Percentiles rank a stretch among this genome's conserved stretches.
Evolutionary conservation across 352 stramenopile genomes (phyloP).

Genomic region (Achlya hypogyna): DNA sequence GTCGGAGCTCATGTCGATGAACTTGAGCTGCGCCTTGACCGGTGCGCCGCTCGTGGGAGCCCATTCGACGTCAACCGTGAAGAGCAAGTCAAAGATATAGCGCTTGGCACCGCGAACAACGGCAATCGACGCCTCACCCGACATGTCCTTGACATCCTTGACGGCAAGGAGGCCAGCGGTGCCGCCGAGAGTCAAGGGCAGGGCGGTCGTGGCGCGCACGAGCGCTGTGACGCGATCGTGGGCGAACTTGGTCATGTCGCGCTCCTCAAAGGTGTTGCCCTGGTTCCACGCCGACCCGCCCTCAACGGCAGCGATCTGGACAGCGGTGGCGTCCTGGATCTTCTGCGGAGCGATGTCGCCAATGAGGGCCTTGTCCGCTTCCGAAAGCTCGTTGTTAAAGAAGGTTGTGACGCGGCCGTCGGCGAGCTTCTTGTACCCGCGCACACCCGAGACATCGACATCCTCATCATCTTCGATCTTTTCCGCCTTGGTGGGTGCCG

Average conservation of each 20-base stretch:
- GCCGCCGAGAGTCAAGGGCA: slow-evolving; percentile 22
- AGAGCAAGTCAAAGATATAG: slow-evolving; percentile 72
- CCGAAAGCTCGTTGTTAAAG: slow-evolving; percentile 97
- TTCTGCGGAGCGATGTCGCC: slow-evolving; percentile 92
- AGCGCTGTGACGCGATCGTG: slow-evolving; percentile 63
- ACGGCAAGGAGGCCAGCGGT: slow-evolving; percentile 41
- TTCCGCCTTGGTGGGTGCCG: slow-evolving; percentile 8
- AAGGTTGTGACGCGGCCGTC: slow-evolving; percentile 97
- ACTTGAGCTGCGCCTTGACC: slow-evolving; percentile 54
- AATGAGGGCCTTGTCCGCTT: slow-evolving; percentile 95
- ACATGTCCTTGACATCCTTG: slow-evolving; percentile 67
- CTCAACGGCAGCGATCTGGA: slow-evolving; percentile 76
- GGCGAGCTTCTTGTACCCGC: slow-evolving; percentile 94
- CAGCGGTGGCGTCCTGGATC: slow-evolving; percentile 52
- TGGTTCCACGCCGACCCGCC: slow-evolving; percentile 89
- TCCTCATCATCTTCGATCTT: slow-evolving; percentile 42
- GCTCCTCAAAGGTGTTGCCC: slow-evolving; percentile 90
- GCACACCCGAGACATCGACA: slow-evolving; percentile 51
- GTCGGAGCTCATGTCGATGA: slow-evolving; percentile 77
- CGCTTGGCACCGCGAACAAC: slow-evolving; percentile 89
- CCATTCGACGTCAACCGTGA: slow-evolving; percentile 41
- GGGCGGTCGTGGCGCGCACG: slow-evolving; percentile 34
- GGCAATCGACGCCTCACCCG: slow-evolving; percentile 89
- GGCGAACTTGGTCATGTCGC: slow-evolving; percentile 84
- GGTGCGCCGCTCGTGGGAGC: slow-evolving; percentile 22